Evolutionary conservation across 2,329 filamentous ascomycete genomes (phyloP), one percentile per base, ranked within the genome.

Genomic region (Shiraia sp.): DNA sequence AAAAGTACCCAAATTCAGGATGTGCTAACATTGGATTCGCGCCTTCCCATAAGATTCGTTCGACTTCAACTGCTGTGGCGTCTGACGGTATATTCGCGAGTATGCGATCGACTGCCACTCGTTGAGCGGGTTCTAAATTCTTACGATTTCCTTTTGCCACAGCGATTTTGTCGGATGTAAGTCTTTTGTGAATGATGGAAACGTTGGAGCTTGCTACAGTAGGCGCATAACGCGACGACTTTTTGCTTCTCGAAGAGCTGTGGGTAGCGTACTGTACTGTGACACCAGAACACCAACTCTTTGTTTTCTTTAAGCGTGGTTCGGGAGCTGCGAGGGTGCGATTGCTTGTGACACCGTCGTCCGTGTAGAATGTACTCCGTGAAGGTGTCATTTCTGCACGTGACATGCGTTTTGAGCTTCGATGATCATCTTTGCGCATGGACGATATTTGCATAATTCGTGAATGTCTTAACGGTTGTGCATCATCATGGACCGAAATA

Each of bases 11-110:
- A 31, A 59, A 66, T 10, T 65, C 57, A 3, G 56, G 51, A 25
- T 67, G 60, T 2, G 44, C 41, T 2, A 59, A 52, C 51, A 63
- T 63, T 1, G 64, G 58, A 19, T 59, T 58, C 10, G 63, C 64
- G 14, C 64, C 64, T 44, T 63, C 55, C 50, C 55, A 61, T 1
- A 67, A 46, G 3, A 65, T 49, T 13, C 53, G 51, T 40, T 65
- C 61, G n/a, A 65, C 57, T 23, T 60, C 55, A 1, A 31, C 38
- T 2, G 48, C 33, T 6, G 61, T 59, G 8, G 52, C 55, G n/a
- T 55, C 52, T 1, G 47, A 31, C 1, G 56, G 52, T 3, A 66
- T 55, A 23, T 63, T 61, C 13, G 54, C 51, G 2, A 67, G 45
- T 2, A 61, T 60, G 3, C 61, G 59, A 37, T 67, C 63, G 1